A percentile compares a stretch with the other conserved stretches of the same genome.
Evolutionary conservation across 768 basidiomycete species (phyloP).

Genomic region (Mycena rebaudengoi): DNA sequence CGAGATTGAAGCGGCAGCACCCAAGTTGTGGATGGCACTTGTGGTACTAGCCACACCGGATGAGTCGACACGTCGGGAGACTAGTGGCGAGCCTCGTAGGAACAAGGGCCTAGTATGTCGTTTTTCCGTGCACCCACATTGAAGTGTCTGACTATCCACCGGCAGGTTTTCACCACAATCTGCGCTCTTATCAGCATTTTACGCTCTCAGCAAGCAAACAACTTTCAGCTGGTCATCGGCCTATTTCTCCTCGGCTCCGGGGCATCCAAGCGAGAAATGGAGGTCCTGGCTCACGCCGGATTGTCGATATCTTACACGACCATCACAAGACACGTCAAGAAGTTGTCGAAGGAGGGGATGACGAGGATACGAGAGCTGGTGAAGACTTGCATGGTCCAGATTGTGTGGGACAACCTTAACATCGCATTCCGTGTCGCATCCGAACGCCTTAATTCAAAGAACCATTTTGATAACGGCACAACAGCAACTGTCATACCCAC

Average conservation of each 20-base stretch:
- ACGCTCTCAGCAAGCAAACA: conserved; percentile 21
- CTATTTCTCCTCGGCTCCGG: conserved; percentile 25
- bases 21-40: conserved; percentile 1
- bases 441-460: conserved; percentile 32
- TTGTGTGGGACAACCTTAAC: conserved; percentile 43
- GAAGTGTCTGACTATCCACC: background rate
- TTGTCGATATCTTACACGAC: conserved; percentile 3
- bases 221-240: conserved; percentile 24
- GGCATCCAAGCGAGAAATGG: conserved; percentile 22
- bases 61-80: background rate
- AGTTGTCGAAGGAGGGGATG: conserved; percentile 12
- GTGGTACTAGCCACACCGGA: background rate
- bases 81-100: background rate
- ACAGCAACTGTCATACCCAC: conserved; percentile 34
- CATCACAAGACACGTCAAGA: conserved; percentile 2
- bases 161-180: conserved; percentile 23
- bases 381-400: conserved; percentile 11
- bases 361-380: conserved; percentile 26
- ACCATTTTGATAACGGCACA: conserved; percentile 41
- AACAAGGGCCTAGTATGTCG: conserved; percentile 1
- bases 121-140: background rate
- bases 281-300: conserved; percentile 23
- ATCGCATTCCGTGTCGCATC: conserved; percentile 35
- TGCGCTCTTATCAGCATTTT: conserved; percentile 20
- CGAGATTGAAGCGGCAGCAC: conserved; percentile 4